Evolutionary conservation across 208 protist genomes (phyloP), one percentile per base, ranked within the genome.

Genomic region (Trypanosoma mega): DNA sequence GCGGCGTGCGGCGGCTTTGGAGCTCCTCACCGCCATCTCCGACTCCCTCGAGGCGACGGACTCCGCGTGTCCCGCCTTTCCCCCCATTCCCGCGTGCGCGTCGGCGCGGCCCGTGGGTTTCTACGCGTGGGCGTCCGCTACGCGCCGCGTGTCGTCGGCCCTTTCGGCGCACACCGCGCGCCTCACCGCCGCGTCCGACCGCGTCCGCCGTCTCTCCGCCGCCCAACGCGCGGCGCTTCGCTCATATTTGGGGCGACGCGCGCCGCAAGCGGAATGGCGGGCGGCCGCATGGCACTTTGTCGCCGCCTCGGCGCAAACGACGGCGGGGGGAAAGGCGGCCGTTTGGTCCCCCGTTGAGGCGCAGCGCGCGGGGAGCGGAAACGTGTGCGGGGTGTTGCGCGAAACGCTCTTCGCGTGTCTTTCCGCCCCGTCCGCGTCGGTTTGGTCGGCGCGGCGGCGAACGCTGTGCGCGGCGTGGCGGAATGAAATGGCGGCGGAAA

Each of bases 1-100:
- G 26, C 41, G 36, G 23, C 45, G 54, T 2, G n/a, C 50, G 23
- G 23, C 27, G 16, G 1, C 55, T 14, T 29, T 63, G 31, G 46
- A 41, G 2, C 45, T 63, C 16, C n/a, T 70, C 23, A 63, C 52
- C 44, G 21, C 33, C 0, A 57, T 63, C 31, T 45, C 24, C 0
- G 54, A 63, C 8, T 44, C 63, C 27, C 16, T 70, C 18, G 63
- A 70, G 47, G 39, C 45, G 1, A 70, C 63, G 9, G 47, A 58
- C 23, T 7, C 16, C 30, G 4, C 39, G 30, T 46, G 27, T 24
- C 41, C 24, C 3, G 36, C 46, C 18, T 45, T 29, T n/a, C 8
- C 6, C 12, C 29, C 45, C 49, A 23, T 48, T 20, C 1, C 18
- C 21, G 1, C 34, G 9, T 14, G n/a, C n/a, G n/a, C n/a, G n/a